phyloP scores from a whole-genome alignment of 2,329 filamentous ascomycete genomes.

The Diatrype stigma region DNA sequence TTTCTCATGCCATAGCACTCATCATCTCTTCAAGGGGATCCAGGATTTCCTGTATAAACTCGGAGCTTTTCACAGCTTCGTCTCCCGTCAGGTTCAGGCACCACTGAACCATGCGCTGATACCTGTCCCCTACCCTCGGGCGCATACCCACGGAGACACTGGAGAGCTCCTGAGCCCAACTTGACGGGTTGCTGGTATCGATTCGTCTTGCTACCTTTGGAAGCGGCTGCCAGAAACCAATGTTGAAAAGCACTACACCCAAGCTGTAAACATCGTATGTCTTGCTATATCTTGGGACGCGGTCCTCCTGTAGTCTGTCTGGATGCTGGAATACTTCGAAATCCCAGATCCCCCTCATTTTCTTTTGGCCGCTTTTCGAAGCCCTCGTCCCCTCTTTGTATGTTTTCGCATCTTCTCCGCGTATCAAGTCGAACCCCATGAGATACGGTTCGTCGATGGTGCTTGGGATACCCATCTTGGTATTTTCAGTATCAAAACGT shows the following conservation, averaged over 20 bases:
- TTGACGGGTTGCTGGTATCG: too few relatives aligned
- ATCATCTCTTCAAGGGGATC: background rate
- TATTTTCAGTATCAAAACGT: background rate
- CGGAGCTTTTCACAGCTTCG: background rate
- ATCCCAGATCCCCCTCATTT: background rate
- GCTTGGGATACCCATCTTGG: background rate
- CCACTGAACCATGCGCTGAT: background rate
- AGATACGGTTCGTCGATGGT: background rate
- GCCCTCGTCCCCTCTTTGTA: background rate
- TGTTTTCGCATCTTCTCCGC: background rate
- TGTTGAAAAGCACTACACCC: background rate
- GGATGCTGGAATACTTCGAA: background rate
- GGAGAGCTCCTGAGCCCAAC: background rate
- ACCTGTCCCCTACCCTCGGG: background rate
- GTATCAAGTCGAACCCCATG: background rate
- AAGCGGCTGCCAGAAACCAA: background rate
- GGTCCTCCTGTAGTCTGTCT: background rate
- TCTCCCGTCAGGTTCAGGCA: background rate
- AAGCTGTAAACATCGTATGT: background rate
- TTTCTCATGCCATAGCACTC: too few relatives aligned
- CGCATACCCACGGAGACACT: background rate
- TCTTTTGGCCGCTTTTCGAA: background rate
- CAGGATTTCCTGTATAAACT: background rate
- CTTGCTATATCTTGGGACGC: background rate
- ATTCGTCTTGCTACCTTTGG: background rate